Conservation (phyloP, 2,329 filamentous ascomycete species). For the Cucurbitaria berberidis region DNA sequence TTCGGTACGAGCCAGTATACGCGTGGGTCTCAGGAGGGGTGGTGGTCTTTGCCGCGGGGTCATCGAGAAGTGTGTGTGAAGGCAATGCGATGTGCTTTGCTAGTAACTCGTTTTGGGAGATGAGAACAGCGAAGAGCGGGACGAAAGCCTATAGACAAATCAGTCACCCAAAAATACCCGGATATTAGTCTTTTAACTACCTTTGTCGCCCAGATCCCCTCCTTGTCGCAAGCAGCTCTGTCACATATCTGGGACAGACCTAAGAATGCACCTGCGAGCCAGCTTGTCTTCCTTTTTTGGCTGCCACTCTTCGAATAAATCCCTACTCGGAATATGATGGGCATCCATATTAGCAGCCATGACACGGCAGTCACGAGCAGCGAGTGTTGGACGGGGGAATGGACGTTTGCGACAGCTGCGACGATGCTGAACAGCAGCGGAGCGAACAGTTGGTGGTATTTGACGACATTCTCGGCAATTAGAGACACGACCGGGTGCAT, state of each 20-base stretch:
- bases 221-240: slow-evolving; percentile 51
- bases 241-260: slow-evolving; percentile 54
- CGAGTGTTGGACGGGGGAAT: slow-evolving; percentile 48
- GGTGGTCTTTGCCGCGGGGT: slow-evolving; percentile 23
- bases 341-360: slow-evolving; percentile 51
- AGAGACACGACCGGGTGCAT: slow-evolving; percentile 46
- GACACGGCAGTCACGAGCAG: slow-evolving; percentile 53
- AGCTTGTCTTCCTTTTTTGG: slow-evolving; percentile 37
- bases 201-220: slow-evolving; percentile 55
- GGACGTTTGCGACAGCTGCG: slow-evolving; percentile 42
- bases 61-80: slow-evolving; percentile 27
- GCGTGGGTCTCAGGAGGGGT: slow-evolving; percentile 19
- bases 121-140: slow-evolving; percentile 39
- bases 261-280: slow-evolving; percentile 52
- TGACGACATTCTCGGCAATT: slow-evolving; percentile 41
- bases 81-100: slow-evolving; percentile 33
- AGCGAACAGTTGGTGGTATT: slow-evolving; percentile 40
- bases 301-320: slow-evolving; percentile 35
- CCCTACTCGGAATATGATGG: slow-evolving; percentile 41
- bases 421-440: slow-evolving; percentile 45
- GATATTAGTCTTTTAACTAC: slow-evolving; percentile 29
- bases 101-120: slow-evolving; percentile 37
- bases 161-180: slow-evolving; percentile 1
- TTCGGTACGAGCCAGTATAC: slow-evolving; percentile 28
- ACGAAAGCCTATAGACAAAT: slow-evolving; percentile 39